Conservation (phyloP, 176 grass and related monocot species). For the Elymus sibiricus region DNA sequence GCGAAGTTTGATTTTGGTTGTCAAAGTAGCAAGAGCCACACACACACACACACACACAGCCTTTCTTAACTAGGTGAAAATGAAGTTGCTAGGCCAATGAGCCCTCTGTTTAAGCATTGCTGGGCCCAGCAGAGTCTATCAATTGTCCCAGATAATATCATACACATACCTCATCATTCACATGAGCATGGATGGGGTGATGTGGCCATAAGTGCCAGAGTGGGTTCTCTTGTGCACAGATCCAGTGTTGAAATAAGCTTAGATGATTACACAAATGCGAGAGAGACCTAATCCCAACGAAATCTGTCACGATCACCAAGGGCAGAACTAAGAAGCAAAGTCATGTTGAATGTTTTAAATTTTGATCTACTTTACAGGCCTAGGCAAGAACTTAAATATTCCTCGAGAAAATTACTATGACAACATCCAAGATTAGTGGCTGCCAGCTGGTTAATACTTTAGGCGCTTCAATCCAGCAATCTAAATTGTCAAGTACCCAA, state of each 20-base stretch:
- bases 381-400: conserved; percentile 17
- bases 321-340: not conserved
- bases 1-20: not conserved
- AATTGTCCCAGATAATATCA: too few species aligned
- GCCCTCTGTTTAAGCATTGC: not conserved
- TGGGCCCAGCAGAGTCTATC: not conserved
- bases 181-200: too few species aligned
- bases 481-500: not conserved
- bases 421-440: not conserved
- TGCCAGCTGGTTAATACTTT: not conserved
- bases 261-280: too few species aligned
- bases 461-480: not conserved
- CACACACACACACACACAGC: not conserved
- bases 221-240: too few species aligned
- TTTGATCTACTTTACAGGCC: not conserved
- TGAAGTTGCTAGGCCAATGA: conserved; percentile 20
- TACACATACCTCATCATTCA: too few species aligned
- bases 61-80: conserved; percentile 17
- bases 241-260: too few species aligned
- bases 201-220: too few species aligned
- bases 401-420: not conserved
- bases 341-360: not conserved
- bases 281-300: too few species aligned
- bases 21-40: not conserved
- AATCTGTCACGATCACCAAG: not conserved